A percentile compares a stretch with the other conserved stretches of the same genome.
phyloP scores from a whole-genome alignment of 805 yeast species.

The Metschnikowia picachoensis region DNA sequence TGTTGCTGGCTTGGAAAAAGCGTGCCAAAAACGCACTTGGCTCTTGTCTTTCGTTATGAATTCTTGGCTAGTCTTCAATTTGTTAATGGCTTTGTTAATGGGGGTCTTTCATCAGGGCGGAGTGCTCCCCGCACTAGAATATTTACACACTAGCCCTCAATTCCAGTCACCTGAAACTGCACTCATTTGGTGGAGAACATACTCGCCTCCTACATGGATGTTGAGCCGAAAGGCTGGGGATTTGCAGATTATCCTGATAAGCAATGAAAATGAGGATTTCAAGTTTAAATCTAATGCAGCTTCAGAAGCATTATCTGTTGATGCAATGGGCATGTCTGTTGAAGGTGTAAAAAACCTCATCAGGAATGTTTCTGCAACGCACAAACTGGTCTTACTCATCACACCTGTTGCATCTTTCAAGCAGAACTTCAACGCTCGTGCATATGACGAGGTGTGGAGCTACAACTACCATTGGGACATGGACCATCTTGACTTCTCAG shows the following conservation, averaged over 20 bases:
- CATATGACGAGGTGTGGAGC: conserved; percentile 29
- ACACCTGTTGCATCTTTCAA: conserved; percentile 40
- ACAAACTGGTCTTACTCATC: conserved; percentile 24
- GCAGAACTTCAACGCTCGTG: conserved; percentile 38
- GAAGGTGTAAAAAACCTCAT: conserved; percentile 22
- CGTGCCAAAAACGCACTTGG: conserved; percentile 1
- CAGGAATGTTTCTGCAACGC: conserved; percentile 6
- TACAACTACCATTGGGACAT: conserved; percentile 56
- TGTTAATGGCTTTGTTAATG: conserved; percentile 56
- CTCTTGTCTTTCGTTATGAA: conserved; percentile 24
- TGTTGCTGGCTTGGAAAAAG: conserved; percentile 27
- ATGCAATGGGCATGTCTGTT: conserved; percentile 46
- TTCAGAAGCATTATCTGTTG: conserved; percentile 20
- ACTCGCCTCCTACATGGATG: conserved; percentile 90
- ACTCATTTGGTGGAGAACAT: conserved; percentile 89
- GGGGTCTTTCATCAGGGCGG: conserved; percentile 92
- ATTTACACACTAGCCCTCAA: conserved; percentile 22
- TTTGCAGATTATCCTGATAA: conserved; percentile 15
- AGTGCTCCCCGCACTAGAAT: conserved; percentile 59
- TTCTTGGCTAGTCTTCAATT: conserved; percentile 64
- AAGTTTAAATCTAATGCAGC: not conserved
- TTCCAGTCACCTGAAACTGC: conserved; percentile 1
- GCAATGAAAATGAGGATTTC: conserved; percentile 5
- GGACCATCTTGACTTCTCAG: conserved; percentile 64
- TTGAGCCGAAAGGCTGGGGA: conserved; percentile 31